These are phyloP conservation scores for Magnusiomyces tetraspermus DNA, from an alignment of 1,139 yeast genomes.

Conservation along the genomic window DNA sequence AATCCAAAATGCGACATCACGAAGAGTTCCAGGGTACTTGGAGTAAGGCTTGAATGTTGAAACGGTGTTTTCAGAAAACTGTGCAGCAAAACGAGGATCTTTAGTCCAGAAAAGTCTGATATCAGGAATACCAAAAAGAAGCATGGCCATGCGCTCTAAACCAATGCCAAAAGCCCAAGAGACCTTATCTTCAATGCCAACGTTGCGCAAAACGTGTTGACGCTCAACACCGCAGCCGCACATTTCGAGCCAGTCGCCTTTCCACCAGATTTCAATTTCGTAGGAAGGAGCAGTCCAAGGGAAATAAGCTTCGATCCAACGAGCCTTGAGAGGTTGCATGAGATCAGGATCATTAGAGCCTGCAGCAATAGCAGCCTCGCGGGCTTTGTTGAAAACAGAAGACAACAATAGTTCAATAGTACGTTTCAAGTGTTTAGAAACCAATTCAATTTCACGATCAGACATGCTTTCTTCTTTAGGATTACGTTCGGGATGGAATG, in stretches of 20 bases:
- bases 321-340: slow-evolving; percentile 67
- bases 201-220: slow-evolving; percentile 62
- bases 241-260: slow-evolving; percentile 95
- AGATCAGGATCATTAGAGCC: slow-evolving; percentile 56
- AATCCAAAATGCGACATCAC: slow-evolving; percentile 92
- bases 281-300: slow-evolving; percentile 99
- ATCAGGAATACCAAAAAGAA: slow-evolving; percentile 89
- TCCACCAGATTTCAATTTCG: slow-evolving; percentile 99
- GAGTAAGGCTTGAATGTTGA: slow-evolving; percentile 79
- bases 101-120: slow-evolving; percentile 86
- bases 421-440: slow-evolving; percentile 71
- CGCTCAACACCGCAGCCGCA: slow-evolving; percentile 93
- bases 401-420: slow-evolving; percentile 77
- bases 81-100: slow-evolving; percentile 68
- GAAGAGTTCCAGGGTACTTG: slow-evolving; percentile 73
- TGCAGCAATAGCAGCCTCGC: slow-evolving; percentile 54
- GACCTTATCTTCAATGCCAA: slow-evolving; percentile 55
- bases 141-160: slow-evolving; percentile 90
- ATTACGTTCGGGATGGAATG: slow-evolving; percentile 47
- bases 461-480: slow-evolving; percentile 77
- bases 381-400: slow-evolving; percentile 71
- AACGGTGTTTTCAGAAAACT: slow-evolving; percentile 58
- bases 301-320: slow-evolving; percentile 95
- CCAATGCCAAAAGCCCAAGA: slow-evolving; percentile 99
- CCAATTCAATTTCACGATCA: slow-evolving; percentile 54